phyloP scores from a whole-genome alignment of 805 yeast species.

The Jamesozyma lodderae region DNA sequence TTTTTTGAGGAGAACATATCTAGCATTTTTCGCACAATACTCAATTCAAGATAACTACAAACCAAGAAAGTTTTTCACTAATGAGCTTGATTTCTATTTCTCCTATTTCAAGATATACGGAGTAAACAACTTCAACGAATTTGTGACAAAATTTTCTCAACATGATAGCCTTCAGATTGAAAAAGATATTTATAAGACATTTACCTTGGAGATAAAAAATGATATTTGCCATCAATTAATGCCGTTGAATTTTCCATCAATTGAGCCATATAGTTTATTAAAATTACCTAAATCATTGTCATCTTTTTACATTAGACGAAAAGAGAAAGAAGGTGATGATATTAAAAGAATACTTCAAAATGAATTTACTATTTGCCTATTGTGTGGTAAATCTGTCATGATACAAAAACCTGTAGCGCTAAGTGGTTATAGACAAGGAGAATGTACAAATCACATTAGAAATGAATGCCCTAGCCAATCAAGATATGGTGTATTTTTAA shows the following conservation, averaged over 20 bases:
- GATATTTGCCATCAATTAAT: no score
- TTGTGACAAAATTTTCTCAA: conserved; percentile 3
- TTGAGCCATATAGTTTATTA: conserved; percentile 5
- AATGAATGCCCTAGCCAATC: conserved; percentile 41
- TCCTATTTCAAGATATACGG: not conserved
- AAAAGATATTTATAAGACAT: no score
- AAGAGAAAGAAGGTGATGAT: conserved; percentile 18
- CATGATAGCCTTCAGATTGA: conserved; percentile 1
- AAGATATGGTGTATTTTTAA: conserved; percentile 21
- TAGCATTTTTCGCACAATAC: conserved; percentile 10
- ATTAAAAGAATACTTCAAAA: conserved; percentile 31
- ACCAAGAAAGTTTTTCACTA: not conserved
- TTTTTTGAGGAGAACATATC: conserved; percentile 14
- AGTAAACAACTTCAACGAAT: conserved; percentile 1
- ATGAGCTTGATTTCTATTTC: not conserved
- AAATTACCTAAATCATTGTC: conserved; percentile 11
- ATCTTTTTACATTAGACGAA: conserved; percentile 1
- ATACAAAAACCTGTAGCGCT: conserved; percentile 46
- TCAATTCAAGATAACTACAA: conserved; percentile 5
- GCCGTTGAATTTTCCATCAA: conserved; percentile 4
- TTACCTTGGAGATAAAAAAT: no score
- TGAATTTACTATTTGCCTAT: conserved; percentile 82
- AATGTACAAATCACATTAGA: conserved; percentile 64
- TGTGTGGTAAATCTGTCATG: conserved; percentile 64
- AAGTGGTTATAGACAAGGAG: conserved; percentile 52